These are phyloP conservation scores for Dunaliella salina DNA, from an alignment of 163 green algal species.

Conservation along the genomic window DNA sequence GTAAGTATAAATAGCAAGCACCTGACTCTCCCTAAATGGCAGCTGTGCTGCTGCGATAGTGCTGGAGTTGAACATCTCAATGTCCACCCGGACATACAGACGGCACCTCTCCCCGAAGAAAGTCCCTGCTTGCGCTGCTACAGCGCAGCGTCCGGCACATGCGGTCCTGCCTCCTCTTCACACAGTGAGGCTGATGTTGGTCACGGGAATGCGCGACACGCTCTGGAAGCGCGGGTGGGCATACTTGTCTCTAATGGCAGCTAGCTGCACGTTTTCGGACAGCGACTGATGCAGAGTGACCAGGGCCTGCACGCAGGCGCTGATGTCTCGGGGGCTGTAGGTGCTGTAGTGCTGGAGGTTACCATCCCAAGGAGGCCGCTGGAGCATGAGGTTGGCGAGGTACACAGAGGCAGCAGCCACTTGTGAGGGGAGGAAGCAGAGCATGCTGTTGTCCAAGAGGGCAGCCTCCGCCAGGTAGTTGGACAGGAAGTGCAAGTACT, in stretches of 20 bases:
- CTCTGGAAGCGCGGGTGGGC: slow-evolving; percentile 21
- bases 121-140: no score
- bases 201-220: slow-evolving; percentile 11
- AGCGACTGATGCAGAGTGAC: slow-evolving; percentile 26
- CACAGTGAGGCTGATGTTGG: background rate
- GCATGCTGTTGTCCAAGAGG: slow-evolving; percentile 47
- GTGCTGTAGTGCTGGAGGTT: slow-evolving; percentile 52
- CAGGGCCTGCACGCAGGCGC: slow-evolving; percentile 26
- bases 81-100: no score
- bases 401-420: slow-evolving; percentile 46
- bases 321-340: slow-evolving; percentile 32
- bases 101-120: no score
- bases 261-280: slow-evolving; percentile 13
- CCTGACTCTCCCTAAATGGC: no score
- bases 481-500: slow-evolving; percentile 56
- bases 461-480: slow-evolving; percentile 55
- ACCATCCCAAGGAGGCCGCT: slow-evolving; percentile 41
- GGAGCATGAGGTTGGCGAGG: slow-evolving; percentile 46
- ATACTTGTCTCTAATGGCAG: slow-evolving; percentile 27
- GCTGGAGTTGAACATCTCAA: background rate
- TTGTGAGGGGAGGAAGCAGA: slow-evolving; percentile 41
- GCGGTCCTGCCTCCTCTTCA: background rate
- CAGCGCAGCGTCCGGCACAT: no score
- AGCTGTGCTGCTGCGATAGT: background rate
- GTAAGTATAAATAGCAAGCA: no score